Percentiles rank a stretch among this genome's conserved stretches.
Conservation (phyloP, 2,329 filamentous ascomycete species). For the Magnaporthales sp. region DNA sequence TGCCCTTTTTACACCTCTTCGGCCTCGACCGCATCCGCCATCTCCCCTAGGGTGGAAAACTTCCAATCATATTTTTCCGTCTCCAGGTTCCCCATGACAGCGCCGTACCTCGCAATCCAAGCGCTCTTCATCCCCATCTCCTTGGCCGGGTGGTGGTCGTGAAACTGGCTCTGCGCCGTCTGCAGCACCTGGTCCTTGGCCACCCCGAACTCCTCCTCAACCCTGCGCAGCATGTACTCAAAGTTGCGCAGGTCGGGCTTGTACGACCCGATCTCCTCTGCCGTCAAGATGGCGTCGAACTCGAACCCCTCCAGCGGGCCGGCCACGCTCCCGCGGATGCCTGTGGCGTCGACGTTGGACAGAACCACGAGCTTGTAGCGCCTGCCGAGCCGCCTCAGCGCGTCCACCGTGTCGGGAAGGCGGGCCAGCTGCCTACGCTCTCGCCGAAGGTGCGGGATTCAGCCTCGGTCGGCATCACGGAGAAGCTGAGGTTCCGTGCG, state of each 20-base stretch:
- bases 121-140: slow-evolving; percentile 45
- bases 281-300: slow-evolving; percentile 59
- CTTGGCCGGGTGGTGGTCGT: slow-evolving; percentile 60
- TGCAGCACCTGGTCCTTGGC: slow-evolving; percentile 47
- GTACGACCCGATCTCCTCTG: slow-evolving; percentile 62
- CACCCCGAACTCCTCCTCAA: slow-evolving; percentile 44
- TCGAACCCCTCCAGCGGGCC: slow-evolving; percentile 34
- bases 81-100: slow-evolving; percentile 32
- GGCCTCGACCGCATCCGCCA: slow-evolving; percentile 49
- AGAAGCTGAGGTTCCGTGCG: slow-evolving; percentile 31
- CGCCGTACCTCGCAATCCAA: slow-evolving; percentile 49
- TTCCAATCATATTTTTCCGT: slow-evolving; percentile 40
- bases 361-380: slow-evolving; percentile 52
- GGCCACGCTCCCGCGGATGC: slow-evolving; percentile 20
- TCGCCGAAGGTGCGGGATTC: slow-evolving; percentile 40
- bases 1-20: slow-evolving; percentile 8
- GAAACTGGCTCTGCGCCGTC: slow-evolving; percentile 60
- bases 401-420: slow-evolving; percentile 50
- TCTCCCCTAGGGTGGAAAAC: slow-evolving; percentile 47
- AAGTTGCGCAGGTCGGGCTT: slow-evolving; percentile 62
- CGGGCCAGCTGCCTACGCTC: slow-evolving; percentile 42
- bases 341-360: slow-evolving; percentile 47
- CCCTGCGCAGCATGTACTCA: slow-evolving; percentile 49
- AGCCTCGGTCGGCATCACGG: slow-evolving; percentile 18
- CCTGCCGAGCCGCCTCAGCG: slow-evolving; percentile 36